phyloP scores from a whole-genome alignment of 2,329 filamentous ascomycete species.

The Trichophyton rubrum region DNA sequence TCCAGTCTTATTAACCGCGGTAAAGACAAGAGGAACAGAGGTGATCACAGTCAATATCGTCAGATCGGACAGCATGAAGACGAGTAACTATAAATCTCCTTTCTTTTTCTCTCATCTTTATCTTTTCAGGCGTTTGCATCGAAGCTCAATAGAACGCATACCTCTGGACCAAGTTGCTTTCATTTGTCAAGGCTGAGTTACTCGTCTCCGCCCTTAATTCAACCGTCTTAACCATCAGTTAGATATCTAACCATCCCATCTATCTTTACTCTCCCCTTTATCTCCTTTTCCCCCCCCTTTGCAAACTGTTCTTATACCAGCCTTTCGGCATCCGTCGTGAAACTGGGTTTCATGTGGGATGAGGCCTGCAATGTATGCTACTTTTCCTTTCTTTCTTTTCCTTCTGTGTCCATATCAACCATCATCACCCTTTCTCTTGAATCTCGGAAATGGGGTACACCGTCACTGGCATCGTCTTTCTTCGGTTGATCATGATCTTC shows the following conservation, averaged over 20 bases:
- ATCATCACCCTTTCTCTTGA: background rate
- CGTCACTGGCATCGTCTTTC: slow-evolving; percentile 10
- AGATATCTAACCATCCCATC: background rate
- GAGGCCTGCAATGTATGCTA: slow-evolving; percentile 3
- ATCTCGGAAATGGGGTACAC: background rate
- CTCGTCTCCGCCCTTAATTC: background rate
- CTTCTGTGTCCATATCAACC: slow-evolving; percentile 12
- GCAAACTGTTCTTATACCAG: background rate
- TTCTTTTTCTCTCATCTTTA: background rate
- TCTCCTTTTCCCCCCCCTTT: background rate
- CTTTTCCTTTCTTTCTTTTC: slow-evolving; percentile 9
- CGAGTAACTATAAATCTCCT: slow-evolving; percentile 12
- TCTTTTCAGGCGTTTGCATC: background rate
- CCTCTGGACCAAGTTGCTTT: background rate
- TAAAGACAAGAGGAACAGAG: slow-evolving; percentile 27
- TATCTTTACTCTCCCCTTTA: background rate
- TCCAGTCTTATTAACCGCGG: slow-evolving; percentile 49
- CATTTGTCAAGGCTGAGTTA: background rate
- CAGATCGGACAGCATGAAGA: slow-evolving; percentile 37
- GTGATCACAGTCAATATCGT: slow-evolving; percentile 32
- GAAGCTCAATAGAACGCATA: background rate
- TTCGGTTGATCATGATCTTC: slow-evolving; percentile 5
- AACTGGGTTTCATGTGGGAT: background rate
- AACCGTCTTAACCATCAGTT: no score
- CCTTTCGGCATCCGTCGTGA: background rate